phyloP scores from a whole-genome alignment of 2,329 filamentous ascomycete genomes.

The Talaromyces piceae region DNA sequence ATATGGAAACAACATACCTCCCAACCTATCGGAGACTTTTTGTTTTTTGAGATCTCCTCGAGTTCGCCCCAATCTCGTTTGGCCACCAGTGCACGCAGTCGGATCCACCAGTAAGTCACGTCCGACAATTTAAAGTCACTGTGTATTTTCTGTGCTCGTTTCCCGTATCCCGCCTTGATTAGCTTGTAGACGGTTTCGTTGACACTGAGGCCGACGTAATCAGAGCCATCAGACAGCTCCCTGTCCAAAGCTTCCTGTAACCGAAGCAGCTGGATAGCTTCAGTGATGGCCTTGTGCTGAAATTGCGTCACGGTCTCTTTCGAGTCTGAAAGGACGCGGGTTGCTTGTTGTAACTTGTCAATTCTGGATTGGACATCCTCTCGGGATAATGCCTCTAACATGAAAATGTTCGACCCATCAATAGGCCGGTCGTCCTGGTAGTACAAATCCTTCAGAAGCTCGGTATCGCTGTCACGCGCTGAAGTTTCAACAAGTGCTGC shows the following conservation, averaged over 20 bases:
- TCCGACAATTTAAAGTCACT: conserved; percentile 90
- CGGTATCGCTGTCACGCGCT: conserved; percentile 68
- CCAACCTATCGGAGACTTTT: conserved; percentile 93
- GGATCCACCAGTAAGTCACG: conserved; percentile 80
- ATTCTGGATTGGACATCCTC: conserved; percentile 60
- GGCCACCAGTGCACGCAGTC: conserved; percentile 78
- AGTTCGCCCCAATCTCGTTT: conserved; percentile 89
- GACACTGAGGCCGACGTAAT: conserved; percentile 74
- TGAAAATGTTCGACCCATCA: conserved; percentile 79
- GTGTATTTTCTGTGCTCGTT: conserved; percentile 79
- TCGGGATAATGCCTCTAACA: conserved; percentile 74
- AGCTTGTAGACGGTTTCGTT: conserved; percentile 91
- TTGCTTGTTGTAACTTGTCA: conserved; percentile 83
- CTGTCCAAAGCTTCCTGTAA: conserved; percentile 81
- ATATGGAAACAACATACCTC: conserved; percentile 53
- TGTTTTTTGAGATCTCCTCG: conserved; percentile 66
- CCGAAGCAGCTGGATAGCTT: conserved; percentile 71
- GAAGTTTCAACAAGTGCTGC: conserved; percentile 83
- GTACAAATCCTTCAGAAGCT: conserved; percentile 87
- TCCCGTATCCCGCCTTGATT: conserved; percentile 71
- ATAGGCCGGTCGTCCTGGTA: conserved; percentile 91
- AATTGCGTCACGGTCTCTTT: conserved; percentile 62
- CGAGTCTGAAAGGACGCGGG: conserved; percentile 73
- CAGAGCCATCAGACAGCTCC: conserved; percentile 57
- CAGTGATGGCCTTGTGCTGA: conserved; percentile 68